Evolutionary conservation across 257 asterid species (phyloP).

Genomic region (Agastache rugosa): DNA sequence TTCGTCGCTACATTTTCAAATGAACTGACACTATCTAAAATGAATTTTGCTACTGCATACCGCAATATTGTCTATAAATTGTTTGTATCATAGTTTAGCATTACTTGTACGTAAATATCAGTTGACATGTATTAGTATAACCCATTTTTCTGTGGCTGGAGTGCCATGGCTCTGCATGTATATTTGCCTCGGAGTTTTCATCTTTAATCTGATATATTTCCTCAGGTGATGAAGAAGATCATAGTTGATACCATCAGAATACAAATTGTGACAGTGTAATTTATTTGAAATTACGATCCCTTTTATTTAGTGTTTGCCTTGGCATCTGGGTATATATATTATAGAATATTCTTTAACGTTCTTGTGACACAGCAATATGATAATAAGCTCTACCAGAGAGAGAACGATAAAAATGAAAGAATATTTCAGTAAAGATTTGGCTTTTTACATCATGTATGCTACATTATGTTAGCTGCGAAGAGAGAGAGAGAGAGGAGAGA

Average conservation of each 20-base stretch:
- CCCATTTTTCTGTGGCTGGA: slow-evolving; percentile 39
- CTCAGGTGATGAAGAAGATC: slow-evolving; percentile 18
- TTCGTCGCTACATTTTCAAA: slow-evolving; percentile 68
- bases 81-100: slow-evolving; percentile 46
- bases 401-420: neutral
- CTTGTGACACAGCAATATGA: too few relatives aligned
- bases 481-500: neutral
- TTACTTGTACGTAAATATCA: slow-evolving; percentile 34
- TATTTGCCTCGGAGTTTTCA: slow-evolving; percentile 1
- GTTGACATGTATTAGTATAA: slow-evolving; percentile 40
- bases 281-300: neutral
- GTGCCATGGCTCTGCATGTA: slow-evolving; percentile 29
- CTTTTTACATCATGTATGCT: neutral
- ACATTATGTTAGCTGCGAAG: slow-evolving; percentile 16
- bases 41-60: slow-evolving; percentile 19
- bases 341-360: too few relatives aligned
- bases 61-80: slow-evolving; percentile 28
- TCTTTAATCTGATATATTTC: neutral
- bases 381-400: neutral
- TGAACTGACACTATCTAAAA: slow-evolving; percentile 28
- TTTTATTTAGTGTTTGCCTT: neutral
- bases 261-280: neutral
- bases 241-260: neutral
- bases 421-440: neutral
- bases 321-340: neutral